Evolutionary conservation across 139 green algal genomes (phyloP), one percentile per base, ranked within the genome.

Genomic region (Micromonas pusilla): DNA sequence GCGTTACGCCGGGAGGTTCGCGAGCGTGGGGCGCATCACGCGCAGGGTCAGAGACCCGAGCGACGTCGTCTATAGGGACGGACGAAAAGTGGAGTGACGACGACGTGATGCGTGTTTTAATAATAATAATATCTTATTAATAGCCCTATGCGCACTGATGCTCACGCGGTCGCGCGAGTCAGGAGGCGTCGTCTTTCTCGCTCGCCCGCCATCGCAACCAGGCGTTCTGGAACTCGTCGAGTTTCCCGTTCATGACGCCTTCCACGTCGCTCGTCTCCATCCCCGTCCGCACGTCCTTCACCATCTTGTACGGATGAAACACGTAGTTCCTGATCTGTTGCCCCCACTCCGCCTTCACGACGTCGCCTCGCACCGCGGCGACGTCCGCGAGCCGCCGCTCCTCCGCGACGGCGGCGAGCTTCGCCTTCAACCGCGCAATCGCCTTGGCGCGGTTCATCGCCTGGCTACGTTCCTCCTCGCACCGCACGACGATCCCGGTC

Each of bases 271-370:
- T 52, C 2, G 79, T 80, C 32, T 83, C 79, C n/a, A 57, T 33
- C 16, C 71, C 79, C 32, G 79, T 82, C 20, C 79, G 70, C 54
- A 83, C 57, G 33, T 83, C 79, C 60, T 83, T 83, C 2, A 83
- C 70, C 52, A 83, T 53, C 66, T 94, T 93, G 87, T 99, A 99
- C 0, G 95, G 95, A 79, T 98, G 93, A 9, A 98, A 84, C 6
- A 99, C 93, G 78, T 99, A 99, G 81, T 97, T 98, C 0, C 95
- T 79, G 20, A 98, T 94, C 85, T 99, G 95, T 84, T 97, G 91
- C 0, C 95, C 95, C 90, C 91, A 99, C 80, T 97, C 93, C 37
- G 95, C 91, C 80, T 92, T 93, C 5, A 97, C 91, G 9, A 92
- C 57, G 76, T 98, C 94, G 0, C 94, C 94, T 19, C 93, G 81